Evolutionary conservation across 805 yeast species (phyloP), one percentile per base, ranked within the genome.

Genomic region (Barnettozyma populi): DNA sequence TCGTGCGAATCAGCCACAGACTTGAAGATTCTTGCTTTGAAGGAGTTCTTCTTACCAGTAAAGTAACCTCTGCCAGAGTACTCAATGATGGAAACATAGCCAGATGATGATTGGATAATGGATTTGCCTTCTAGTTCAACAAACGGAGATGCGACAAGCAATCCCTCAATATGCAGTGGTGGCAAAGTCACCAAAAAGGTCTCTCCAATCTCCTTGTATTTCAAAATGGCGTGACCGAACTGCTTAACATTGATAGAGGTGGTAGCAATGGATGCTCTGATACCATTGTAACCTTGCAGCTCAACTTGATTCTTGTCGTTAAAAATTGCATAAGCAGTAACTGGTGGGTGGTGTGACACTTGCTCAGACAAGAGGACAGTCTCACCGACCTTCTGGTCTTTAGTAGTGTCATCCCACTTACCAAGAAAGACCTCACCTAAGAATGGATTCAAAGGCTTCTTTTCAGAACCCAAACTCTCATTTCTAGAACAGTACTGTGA

Each of bases 321-420:
- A 60, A 78, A 70, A 47, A 94, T 78, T 38, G 90, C 79, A 64
- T 90, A 94, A 7, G 94, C 97, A n/a, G 98, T 90, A 32, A 86
- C 84, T 23, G 99, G 98, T 16, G 99, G 99, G 66, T 94, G 99
- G 69, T 94, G 99, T 52, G 90, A 82, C 13, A 94, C 97, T 69
- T 94, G 99, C 68, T 94, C 99, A 53, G 90, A 80, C 46, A 89
- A 69, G 61, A 92, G 72, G 11, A 80, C 68, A 23, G 96, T 86
- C 52, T 87, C 95, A 37, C 96, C 96, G 14, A 78, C 66, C 46
- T 69, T 72, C 10, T 71, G 66, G 38, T 75, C 77, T 14, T 61
- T 53, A 24, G 78, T 63, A 42, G 63, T 61, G 54, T 81, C 88
- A 3, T 68, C 69, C 96, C 97, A 90, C 60, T 84, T 82, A 42